phyloP scores from a whole-genome alignment of 495 filamentous ascomycete species.

The Penicillium samsonianum region DNA sequence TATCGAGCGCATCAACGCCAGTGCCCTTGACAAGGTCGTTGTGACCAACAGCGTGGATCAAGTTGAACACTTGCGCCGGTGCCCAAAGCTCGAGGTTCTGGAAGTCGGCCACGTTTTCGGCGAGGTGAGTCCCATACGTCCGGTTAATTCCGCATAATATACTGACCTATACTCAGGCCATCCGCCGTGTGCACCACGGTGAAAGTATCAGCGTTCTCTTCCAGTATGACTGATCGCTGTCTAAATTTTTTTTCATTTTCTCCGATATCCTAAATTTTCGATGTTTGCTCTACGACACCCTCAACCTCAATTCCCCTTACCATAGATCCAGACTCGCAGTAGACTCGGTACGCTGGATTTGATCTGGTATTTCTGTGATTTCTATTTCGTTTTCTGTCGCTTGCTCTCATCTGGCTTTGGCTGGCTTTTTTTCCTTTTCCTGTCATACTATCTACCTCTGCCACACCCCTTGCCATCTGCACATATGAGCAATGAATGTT shows the following conservation, averaged over 20 bases:
- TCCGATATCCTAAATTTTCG: slow-evolving; percentile 14
- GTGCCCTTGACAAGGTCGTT: slow-evolving; percentile 83
- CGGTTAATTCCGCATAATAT: slow-evolving; percentile 7
- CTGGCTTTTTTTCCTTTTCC: slow-evolving; percentile 12
- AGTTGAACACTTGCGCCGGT: slow-evolving; percentile 69
- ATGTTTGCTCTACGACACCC: slow-evolving; percentile 4
- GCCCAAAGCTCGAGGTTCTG: slow-evolving; percentile 86
- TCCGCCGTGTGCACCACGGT: slow-evolving; percentile 94
- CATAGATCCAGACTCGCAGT: slow-evolving; percentile 27
- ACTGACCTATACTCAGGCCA: slow-evolving; percentile 60
- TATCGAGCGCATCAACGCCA: slow-evolving; percentile 88
- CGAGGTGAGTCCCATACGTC: slow-evolving; percentile 58
- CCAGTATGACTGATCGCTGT: slow-evolving; percentile 67
- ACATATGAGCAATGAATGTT: slow-evolving; percentile 19
- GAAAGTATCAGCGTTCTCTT: slow-evolving; percentile 98
- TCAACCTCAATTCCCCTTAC: slow-evolving; percentile 4
- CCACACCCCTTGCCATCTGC: slow-evolving; percentile 18
- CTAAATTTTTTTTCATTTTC: slow-evolving; percentile 24
- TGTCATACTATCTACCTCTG: slow-evolving; percentile 13
- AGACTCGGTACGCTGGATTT: slow-evolving; percentile 21
- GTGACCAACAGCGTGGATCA: slow-evolving; percentile 96
- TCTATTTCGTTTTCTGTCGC: slow-evolving; percentile 11
- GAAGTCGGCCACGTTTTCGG: slow-evolving; percentile 93
- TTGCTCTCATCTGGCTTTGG: slow-evolving; percentile 14
- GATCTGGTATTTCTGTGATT: slow-evolving; percentile 14